Evolutionary conservation across 2,329 filamentous ascomycete species (phyloP), one percentile per base, ranked within the genome.

Genomic region (Didymella sp.): DNA sequence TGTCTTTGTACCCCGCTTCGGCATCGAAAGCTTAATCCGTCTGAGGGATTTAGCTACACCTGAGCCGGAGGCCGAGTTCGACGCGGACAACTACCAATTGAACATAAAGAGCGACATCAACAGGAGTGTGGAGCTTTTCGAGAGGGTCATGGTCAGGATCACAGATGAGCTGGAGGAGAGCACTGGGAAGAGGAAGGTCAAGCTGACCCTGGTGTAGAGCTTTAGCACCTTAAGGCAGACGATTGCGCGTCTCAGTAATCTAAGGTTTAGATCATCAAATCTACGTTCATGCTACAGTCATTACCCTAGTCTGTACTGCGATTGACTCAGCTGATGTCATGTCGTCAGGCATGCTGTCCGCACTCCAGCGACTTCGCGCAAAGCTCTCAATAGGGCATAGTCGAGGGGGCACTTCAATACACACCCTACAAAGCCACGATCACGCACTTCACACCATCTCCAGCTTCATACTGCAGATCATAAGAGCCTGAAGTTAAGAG

Each of bases 131-230:
- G 92, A 96, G 76, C 79, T 99, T 58, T 99, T 99, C 82, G 87
- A 95, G 76, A 96, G 94, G 82, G 90, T 99, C 64, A 85, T 83
- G 67, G 94, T 99, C 13, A 87, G 88, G 73, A 92, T 99, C 63
- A 91, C 87, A 69, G 96, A 98, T 74, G 89, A 96, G 73, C 91
- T 93, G 81, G 95, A 99, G 76, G 91, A 96, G 79, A 87, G 87
- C 58, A 97, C 94, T n/a, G 95, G 95, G 53, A 99, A 98, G 87
- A 87, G 95, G 63, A 94, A 91, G 64, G 89, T 93, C 21, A 92
- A 88, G 82, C 84, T 95, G 82, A 87, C 72, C 17, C 64, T 82
- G 55, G 70, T 81, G 17, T 81, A 56, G 69, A 60, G n/a, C 27
- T 8, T 21, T 19, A 24, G 30, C 21, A 27, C 15, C 17, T 8